Percentiles rank a stretch among this genome's conserved stretches.
These are phyloP conservation scores for Panicum hallii DNA, from an alignment of 202 grass and related monocot genomes.

Conservation along the genomic window DNA sequence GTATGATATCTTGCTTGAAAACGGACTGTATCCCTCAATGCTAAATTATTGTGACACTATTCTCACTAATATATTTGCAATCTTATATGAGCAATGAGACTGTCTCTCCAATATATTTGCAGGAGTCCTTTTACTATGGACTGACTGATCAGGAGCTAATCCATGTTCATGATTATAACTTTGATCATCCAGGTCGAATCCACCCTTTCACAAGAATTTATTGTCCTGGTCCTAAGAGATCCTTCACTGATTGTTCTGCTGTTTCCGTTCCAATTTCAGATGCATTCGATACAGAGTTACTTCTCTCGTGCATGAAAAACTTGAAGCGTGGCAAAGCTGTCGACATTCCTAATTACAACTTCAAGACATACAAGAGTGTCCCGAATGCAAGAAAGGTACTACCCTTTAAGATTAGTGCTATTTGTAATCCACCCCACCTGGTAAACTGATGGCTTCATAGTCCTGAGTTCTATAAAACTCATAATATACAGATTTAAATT, in stretches of 20 bases:
- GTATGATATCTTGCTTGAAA: background rate
- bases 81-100: conserved; percentile 15
- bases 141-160: conserved; percentile 80
- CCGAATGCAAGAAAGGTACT: conserved; percentile 72
- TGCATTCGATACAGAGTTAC: conserved; percentile 88
- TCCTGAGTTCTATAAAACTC: conserved; percentile 1
- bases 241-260: conserved; percentile 29
- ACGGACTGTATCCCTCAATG: background rate
- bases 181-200: conserved; percentile 85
- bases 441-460: conserved; percentile 24
- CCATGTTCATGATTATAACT: conserved; percentile 90
- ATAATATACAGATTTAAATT: background rate
- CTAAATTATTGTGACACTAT: conserved; percentile 15
- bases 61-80: background rate
- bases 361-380: conserved; percentile 87
- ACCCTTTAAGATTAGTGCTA: conserved; percentile 26
- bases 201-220: conserved; percentile 24
- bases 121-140: conserved; percentile 93
- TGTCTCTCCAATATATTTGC: conserved; percentile 35
- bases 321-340: conserved; percentile 79
- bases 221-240: conserved; percentile 15
- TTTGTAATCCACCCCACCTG: conserved; percentile 15
- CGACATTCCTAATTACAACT: conserved; percentile 89
- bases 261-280: conserved; percentile 59
- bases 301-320: conserved; percentile 86